Percentiles rank a stretch among this genome's conserved stretches.
These are phyloP conservation scores for Pueraria montana DNA, from an alignment of 306 rosid genomes.

Conservation along the genomic window DNA sequence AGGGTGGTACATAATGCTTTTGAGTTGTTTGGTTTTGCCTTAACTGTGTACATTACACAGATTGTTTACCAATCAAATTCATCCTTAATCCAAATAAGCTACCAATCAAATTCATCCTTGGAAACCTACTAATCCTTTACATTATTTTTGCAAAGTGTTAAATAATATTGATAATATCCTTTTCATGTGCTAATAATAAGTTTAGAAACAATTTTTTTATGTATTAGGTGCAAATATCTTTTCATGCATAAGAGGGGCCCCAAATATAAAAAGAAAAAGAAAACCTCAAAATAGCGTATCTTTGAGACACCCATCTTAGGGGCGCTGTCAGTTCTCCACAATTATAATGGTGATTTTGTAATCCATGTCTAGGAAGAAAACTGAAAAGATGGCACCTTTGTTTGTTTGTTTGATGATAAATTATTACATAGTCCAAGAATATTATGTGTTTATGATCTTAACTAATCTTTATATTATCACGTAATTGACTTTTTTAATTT, in stretches of 20 bases:
- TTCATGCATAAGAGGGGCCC: not conserved
- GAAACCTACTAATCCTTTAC: not conserved
- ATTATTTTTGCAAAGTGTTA: not conserved
- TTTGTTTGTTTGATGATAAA: slow-evolving; percentile 16
- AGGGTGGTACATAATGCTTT: slow-evolving; percentile 32
- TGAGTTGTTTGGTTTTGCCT: slow-evolving; percentile 1
- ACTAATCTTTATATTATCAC: too few species aligned
- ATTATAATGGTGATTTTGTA: slow-evolving; percentile 60
- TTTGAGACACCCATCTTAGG: slow-evolving; percentile 53
- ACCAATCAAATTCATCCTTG: slow-evolving; percentile 16
- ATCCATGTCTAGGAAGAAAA: slow-evolving; percentile 55
- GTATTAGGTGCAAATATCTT: not conserved
- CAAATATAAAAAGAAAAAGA: not conserved
- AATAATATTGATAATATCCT: not conserved
- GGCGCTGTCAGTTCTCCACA: slow-evolving; percentile 76
- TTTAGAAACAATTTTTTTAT: not conserved
- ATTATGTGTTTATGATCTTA: too few species aligned
- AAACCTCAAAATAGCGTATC: slow-evolving; percentile 45
- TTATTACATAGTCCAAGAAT: not conserved
- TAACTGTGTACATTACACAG: slow-evolving; percentile 2
- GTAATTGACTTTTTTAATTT: too few species aligned
- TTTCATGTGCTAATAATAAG: not conserved
- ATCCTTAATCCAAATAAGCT: slow-evolving; percentile 12
- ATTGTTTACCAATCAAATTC: slow-evolving; percentile 13
- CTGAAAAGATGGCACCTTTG: slow-evolving; percentile 45